A percentile compares a stretch with the other conserved stretches of the same genome.
phyloP scores from a whole-genome alignment of 116 monocot genomes.

The Posidonia oceanica region DNA sequence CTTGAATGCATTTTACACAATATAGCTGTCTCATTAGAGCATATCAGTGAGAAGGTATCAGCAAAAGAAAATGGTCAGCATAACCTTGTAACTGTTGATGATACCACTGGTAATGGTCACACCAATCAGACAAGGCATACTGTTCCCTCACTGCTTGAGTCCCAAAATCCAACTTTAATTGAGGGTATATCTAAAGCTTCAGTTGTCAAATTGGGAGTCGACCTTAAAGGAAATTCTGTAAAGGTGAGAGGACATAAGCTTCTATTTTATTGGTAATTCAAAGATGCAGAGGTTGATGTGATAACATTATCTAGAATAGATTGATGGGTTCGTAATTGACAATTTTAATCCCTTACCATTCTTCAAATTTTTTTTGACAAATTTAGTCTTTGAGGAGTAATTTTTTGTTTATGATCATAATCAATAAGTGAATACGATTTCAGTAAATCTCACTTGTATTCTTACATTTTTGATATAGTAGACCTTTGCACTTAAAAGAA shows the following conservation, averaged over 20 bases:
- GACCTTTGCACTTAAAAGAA: too few species aligned
- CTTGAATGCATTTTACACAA: constrained; percentile 80
- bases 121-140: constrained; percentile 20
- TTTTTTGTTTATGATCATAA: too few species aligned
- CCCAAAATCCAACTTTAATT: constrained; percentile 45
- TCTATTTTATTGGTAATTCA: not conserved
- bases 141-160: constrained; percentile 9
- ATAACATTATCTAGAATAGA: not conserved
- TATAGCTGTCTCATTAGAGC: constrained; percentile 47
- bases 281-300: not conserved
- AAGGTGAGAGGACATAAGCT: constrained; percentile 36
- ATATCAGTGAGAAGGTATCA: constrained; percentile 26
- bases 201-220: constrained; percentile 43
- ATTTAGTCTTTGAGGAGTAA: not conserved
- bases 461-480: not conserved
- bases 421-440: too few species aligned
- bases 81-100: constrained; percentile 34
- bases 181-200: constrained; percentile 80
- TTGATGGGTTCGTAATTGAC: not conserved
- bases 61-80: constrained; percentile 52
- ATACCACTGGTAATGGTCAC: constrained; percentile 36
- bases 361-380: not conserved
- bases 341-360: not conserved
- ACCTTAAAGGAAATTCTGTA: constrained; percentile 59
- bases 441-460: too few species aligned